Evolutionary conservation across 495 filamentous ascomycete genomes (phyloP).

Genomic region (Aspergillus ellipticus): DNA sequence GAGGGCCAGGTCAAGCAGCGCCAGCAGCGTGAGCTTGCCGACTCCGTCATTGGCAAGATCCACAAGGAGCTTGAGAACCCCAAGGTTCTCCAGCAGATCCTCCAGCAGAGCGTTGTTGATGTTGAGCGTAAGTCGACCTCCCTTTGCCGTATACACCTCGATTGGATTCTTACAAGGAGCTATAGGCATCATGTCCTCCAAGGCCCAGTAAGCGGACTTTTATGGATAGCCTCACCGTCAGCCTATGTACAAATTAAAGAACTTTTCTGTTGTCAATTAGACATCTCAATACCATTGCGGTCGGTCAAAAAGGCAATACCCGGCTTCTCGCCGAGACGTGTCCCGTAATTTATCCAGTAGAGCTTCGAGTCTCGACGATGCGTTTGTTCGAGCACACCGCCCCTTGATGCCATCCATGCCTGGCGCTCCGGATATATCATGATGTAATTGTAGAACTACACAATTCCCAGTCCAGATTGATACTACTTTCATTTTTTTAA

Average conservation of each 20-base stretch:
- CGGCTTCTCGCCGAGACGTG: no score
- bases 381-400: no score
- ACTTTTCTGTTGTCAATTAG: conserved; percentile 43
- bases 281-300: conserved; percentile 38
- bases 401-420: no score
- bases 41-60: conserved; percentile 90
- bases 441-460: no score
- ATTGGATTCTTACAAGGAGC: conserved; percentile 23
- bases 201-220: conserved; percentile 46
- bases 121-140: conserved; percentile 78
- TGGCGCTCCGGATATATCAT: no score
- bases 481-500: no score
- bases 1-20: conserved; percentile 97
- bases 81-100: conserved; percentile 88
- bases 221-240: conserved; percentile 32
- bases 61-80: conserved; percentile 98
- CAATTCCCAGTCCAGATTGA: no score
- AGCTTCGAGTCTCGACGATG: no score
- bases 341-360: no score
- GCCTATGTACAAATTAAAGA: conserved; percentile 49
- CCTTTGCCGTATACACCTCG: not conserved
- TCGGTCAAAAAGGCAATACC: not conserved
- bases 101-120: conserved; percentile 90
- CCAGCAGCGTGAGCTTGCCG: conserved; percentile 93
- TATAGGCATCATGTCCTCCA: conserved; percentile 51